Percentiles rank a stretch among this genome's conserved stretches.
phyloP scores from a whole-genome alignment of 2,329 filamentous ascomycete species.

The Phaeosphaeria sp. region DNA sequence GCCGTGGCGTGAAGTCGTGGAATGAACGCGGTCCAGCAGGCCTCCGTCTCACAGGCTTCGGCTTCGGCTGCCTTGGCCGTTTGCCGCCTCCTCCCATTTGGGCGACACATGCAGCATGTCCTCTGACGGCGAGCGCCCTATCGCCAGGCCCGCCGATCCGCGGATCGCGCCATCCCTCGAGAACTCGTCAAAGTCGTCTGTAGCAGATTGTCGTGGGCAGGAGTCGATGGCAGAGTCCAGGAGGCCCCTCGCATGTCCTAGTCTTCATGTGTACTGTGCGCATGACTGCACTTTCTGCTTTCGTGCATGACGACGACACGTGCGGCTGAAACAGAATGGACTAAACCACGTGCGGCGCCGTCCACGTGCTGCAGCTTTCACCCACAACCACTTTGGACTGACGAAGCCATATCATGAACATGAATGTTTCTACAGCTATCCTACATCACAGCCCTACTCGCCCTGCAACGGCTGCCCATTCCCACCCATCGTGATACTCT shows the following conservation, averaged over 20 bases:
- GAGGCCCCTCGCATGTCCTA: neutral
- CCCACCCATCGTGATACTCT: slow-evolving; percentile 64
- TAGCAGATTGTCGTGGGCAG: neutral
- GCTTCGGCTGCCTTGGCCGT: slow-evolving; percentile 10
- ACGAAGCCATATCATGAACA: too few relatives aligned
- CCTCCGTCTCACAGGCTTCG: slow-evolving; percentile 9
- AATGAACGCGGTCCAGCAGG: neutral
- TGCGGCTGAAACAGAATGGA: slow-evolving; percentile 1
- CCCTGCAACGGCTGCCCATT: slow-evolving; percentile 66
- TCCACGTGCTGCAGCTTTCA: neutral
- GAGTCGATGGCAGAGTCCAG: neutral
- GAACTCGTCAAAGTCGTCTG: neutral
- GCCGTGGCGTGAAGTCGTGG: neutral
- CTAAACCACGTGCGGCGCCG: neutral
- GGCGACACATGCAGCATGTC: slow-evolving; percentile 16
- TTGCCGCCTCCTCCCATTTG: slow-evolving; percentile 11
- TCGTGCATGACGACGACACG: neutral
- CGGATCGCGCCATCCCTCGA: slow-evolving; percentile 10
- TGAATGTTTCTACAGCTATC: too few relatives aligned
- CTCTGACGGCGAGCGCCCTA: slow-evolving; percentile 8
- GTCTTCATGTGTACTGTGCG: neutral
- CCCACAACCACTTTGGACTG: too few relatives aligned
- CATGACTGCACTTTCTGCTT: slow-evolving; percentile 2
- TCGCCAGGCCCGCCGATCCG: slow-evolving; percentile 10
- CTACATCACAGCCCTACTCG: neutral